Base-by-base conservation (phyloP, 176 grass and related monocot genomes). In the Carex littledalei region DNA sequence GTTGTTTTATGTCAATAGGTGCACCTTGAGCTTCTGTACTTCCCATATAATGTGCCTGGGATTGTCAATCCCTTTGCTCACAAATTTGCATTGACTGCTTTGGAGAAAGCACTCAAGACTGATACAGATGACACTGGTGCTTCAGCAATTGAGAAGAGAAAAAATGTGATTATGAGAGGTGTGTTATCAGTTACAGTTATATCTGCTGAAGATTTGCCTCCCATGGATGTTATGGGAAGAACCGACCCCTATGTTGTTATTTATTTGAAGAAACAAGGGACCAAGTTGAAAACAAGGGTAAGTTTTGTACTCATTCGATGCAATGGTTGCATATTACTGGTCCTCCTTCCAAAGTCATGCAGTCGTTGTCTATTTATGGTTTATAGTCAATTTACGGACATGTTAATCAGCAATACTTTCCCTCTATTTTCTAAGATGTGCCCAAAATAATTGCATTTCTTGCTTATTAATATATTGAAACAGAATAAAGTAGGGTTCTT, bases 221-320 rank as follows among this genome's bases (percentile, higher is more conserved):
- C 89, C 61, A 98, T 94, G 93, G 96, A 98, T 87, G 87, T 98
- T 61, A 94, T 93, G 91, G 96, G 93, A 82, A 98, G 91, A 84
- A 89, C 96, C 67, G 96, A 98, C 53, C 93, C 95, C 66, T 98
- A 87, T 83, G 96, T 95, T n/a, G 93, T 95, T 18, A 59, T 98
- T 43, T 88, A 85, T 85, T 85, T 98, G 82, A 98, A 94, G 65
- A 98, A 98, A 84, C 85, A 88, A 87, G 96, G 90, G 87, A 91
- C 89, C 5, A 98, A 95, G 81, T 89, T 92, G 79, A 98, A 98
- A 86, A 98, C 96, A 20, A 95, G 96, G 89, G 96, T 98, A 88
- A 88, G 13, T 86, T 82, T 67, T 52, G 47, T 29, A 54, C 11
- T 12, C n/a, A 54, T 45, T 76, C 21, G 2, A 54, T 76, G 20